Evolutionary conservation across 108 stramenopile genomes (phyloP), one percentile per base, ranked within the genome.

Genomic region (Stephanodiscus triporus): DNA sequence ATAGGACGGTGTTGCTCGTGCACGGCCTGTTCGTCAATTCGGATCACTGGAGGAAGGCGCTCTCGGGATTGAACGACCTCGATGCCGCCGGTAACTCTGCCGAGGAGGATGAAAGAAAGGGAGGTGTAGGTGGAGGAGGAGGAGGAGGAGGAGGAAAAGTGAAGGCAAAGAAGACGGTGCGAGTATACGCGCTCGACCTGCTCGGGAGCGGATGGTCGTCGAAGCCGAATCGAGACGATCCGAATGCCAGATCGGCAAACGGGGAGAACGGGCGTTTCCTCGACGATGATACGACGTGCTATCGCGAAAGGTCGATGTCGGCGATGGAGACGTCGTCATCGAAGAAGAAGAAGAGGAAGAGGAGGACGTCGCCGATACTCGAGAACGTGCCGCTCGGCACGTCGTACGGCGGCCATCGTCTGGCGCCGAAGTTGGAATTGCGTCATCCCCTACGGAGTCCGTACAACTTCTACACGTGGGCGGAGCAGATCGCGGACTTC

Each of bases 381-480:
- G 32, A 50, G 51, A 79, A 86, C 66, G 68, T 87, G 6, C 77
- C 67, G 13, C 68, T 94, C 19, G 93, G 93, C 14, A 90, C 88
- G 6, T 56, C 88, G 14, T 43, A 73, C 6, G 79, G 83, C 48
- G 90, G 90, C 24, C 61, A 80, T 62, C 78, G 75, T 10, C 57
- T 63, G 9, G 75, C 84, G 3, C 59, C 68, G 2, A 66, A 81
- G 48, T 80, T 94, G 40, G 91, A 92, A 6, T 69, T 91, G 49
- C 61, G 81, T 10, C 93, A 94, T 81, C 93, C 93, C 11, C 63
- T 84, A 1, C 19, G 66, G 0, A 85, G 84, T 59, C 87, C 90
- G 22, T 97, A 95, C 84, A 95, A 95, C 61, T 97, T 97, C 68
- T 96, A 88, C 61, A 97, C 92, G 5, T 97, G 97, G 97, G 76